Percentiles rank a stretch among this genome's conserved stretches.
These are phyloP conservation scores for Nicotiana obtusifolia DNA, from an alignment of 257 asterid genomes.

Conservation along the genomic window DNA sequence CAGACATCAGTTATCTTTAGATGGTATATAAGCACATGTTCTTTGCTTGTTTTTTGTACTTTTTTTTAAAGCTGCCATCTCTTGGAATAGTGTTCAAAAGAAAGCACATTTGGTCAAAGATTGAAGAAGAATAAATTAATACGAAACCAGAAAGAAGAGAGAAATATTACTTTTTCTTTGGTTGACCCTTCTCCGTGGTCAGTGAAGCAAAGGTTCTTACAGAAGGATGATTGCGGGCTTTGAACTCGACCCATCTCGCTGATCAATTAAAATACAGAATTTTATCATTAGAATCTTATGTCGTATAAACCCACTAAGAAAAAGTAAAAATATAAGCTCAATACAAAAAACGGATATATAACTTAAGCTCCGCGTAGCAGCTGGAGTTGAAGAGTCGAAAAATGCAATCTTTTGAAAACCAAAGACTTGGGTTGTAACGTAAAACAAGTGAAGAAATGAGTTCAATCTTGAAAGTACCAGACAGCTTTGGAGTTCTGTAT, in stretches of 20 bases:
- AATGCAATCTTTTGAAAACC: constrained; percentile 2
- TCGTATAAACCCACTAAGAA: neutral
- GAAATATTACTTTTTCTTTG: constrained; percentile 56
- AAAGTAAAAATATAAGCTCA: too few relatives aligned
- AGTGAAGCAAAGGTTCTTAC: constrained; percentile 55
- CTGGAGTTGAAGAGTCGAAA: neutral
- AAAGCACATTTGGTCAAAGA: neutral
- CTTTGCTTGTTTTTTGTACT: neutral
- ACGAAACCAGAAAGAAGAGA: neutral
- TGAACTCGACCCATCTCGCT: constrained; percentile 38
- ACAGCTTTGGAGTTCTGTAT: constrained; percentile 13
- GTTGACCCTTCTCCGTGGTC: constrained; percentile 46
- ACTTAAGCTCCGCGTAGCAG: neutral
- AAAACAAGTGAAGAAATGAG: neutral
- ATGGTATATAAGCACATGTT: neutral
- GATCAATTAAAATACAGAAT: constrained; percentile 17
- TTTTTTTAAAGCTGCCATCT: neutral
- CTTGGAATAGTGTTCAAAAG: neutral
- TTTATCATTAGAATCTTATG: neutral
- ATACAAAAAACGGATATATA: neutral
- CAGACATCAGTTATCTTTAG: neutral
- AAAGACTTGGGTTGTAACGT: neutral
- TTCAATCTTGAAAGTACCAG: constrained; percentile 29
- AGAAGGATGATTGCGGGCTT: constrained; percentile 20
- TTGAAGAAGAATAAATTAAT: neutral